Evolutionary conservation across 2,329 filamentous ascomycete genomes (phyloP).

Genomic region (Lachnellula cervina): DNA sequence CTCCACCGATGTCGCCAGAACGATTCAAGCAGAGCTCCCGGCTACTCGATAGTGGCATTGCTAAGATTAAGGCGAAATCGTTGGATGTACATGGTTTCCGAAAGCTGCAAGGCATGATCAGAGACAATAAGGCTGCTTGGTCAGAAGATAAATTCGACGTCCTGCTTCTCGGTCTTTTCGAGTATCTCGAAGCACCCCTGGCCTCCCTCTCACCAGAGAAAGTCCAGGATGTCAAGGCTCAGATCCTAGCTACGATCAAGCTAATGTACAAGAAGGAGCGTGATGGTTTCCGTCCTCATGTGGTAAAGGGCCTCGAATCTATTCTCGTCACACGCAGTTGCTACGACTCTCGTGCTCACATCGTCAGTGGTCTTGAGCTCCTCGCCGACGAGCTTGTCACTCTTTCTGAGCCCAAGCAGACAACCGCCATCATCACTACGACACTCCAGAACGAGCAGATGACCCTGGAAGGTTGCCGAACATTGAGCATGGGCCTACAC

Average conservation of each 20-base stretch:
- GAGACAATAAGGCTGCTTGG: conserved; percentile 60
- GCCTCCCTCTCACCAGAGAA: conserved; percentile 55
- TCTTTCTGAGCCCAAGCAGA: conserved; percentile 59
- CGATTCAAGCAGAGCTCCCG: conserved; percentile 54
- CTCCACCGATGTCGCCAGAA: conserved; percentile 39
- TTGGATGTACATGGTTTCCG: conserved; percentile 81
- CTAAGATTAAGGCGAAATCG: conserved; percentile 63
- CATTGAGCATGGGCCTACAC: conserved; percentile 58
- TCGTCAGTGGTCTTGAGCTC: conserved; percentile 68
- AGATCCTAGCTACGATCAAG: conserved; percentile 69
- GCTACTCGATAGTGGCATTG: conserved; percentile 68
- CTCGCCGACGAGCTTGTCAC: conserved; percentile 67
- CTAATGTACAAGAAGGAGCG: conserved; percentile 65
- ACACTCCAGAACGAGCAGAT: conserved; percentile 43
- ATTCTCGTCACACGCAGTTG: conserved; percentile 59
- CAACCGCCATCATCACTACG: conserved; percentile 48
- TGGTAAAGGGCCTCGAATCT: conserved; percentile 62
- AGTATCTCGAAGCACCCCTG: conserved; percentile 63
- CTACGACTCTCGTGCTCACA: conserved; percentile 66
- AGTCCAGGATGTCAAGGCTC: conserved; percentile 66
- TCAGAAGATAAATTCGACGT: conserved; percentile 64
- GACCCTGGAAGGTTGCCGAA: conserved; percentile 44
- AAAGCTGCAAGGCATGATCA: conserved; percentile 69
- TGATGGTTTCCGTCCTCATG: conserved; percentile 61
- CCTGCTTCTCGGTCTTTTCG: conserved; percentile 62